A percentile compares a stretch with the other conserved stretches of the same genome.
These are phyloP conservation scores for Heliosperma pusillum DNA, from an alignment of 148 eudicot species.

Conservation along the genomic window DNA sequence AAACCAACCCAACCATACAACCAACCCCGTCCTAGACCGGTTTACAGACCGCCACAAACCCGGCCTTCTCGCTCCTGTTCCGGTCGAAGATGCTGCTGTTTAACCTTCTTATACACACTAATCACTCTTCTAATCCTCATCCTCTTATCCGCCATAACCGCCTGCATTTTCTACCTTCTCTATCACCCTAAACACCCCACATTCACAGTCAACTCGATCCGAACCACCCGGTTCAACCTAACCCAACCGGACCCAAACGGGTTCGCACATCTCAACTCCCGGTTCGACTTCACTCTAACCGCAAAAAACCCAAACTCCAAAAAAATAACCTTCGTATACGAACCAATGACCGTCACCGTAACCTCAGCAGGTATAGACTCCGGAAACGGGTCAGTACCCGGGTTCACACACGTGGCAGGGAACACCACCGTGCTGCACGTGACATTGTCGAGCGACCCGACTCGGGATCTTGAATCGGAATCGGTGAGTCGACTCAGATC, in stretches of 20 bases:
- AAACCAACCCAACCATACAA: constrained; percentile 47
- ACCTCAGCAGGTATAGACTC: constrained; percentile 29
- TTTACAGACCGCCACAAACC: constrained; percentile 53
- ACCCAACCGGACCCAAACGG: constrained; percentile 44
- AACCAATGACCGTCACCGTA: constrained; percentile 29
- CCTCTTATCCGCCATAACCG: constrained; percentile 63
- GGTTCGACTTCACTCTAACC: constrained; percentile 62
- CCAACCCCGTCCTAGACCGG: constrained; percentile 47
- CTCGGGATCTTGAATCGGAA: constrained; percentile 43
- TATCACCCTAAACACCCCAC: constrained; percentile 82
- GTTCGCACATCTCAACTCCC: constrained; percentile 38
- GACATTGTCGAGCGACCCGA: constrained; percentile 18
- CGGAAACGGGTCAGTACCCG: constrained; percentile 45
- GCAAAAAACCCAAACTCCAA: constrained; percentile 76
- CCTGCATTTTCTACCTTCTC: constrained; percentile 54
- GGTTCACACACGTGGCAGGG: constrained; percentile 39
- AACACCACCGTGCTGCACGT: constrained; percentile 41
- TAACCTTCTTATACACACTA: constrained; percentile 56
- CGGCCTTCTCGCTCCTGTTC: constrained; percentile 35
- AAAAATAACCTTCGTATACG: constrained; percentile 46
- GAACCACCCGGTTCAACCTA: constrained; percentile 58
- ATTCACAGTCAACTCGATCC: constrained; percentile 54
- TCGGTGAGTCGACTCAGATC: constrained; percentile 34
- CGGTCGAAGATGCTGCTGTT: constrained; percentile 53
- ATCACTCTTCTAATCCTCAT: constrained; percentile 42